These are phyloP conservation scores for Singerocomus rubriflavus DNA, from an alignment of 1,284 basidiomycete species.

Conservation along the genomic window DNA sequence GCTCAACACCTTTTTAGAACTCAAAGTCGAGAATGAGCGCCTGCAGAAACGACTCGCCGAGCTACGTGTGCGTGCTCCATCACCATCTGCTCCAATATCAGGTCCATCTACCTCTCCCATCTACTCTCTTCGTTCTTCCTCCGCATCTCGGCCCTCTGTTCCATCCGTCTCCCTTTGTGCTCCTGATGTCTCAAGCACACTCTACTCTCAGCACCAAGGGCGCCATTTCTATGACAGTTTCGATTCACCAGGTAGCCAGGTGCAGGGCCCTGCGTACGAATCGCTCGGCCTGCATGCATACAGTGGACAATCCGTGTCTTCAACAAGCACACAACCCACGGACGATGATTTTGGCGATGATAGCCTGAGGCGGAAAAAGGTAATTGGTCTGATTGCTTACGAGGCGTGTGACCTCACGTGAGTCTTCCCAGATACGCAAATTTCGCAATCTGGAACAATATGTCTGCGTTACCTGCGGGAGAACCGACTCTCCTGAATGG, in stretches of 20 bases:
- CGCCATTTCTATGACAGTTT: conserved; percentile 18
- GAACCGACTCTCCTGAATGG: conserved; percentile 83
- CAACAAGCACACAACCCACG: conserved; percentile 12
- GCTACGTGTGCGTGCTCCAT: conserved; percentile 34
- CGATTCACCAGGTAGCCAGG: conserved; percentile 10
- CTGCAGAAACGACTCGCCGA: conserved; percentile 53
- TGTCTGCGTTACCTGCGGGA: conserved; percentile 75
- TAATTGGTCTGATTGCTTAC: conserved; percentile 11
- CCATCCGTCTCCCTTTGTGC: conserved; percentile 13
- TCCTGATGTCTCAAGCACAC: conserved; percentile 11
- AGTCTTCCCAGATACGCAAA: conserved; percentile 41
- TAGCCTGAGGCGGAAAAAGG: conserved; percentile 40
- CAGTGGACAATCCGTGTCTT: conserved; percentile 17
- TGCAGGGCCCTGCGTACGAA: conserved; percentile 21
- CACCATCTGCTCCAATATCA: conserved; percentile 16
- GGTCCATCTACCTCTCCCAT: conserved; percentile 17
- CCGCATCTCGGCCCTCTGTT: conserved; percentile 6
- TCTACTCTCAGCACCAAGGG: conserved; percentile 14
- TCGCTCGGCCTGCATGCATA: conserved; percentile 13
- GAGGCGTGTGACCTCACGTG: conserved; percentile 4
- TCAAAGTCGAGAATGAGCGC: conserved; percentile 75
- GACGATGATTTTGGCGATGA: conserved; percentile 32
- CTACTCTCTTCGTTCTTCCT: conserved; percentile 19
- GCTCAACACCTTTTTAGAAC: conserved; percentile 73
- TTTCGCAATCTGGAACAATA: conserved; percentile 56